Evolutionary conservation across 1,284 basidiomycete genomes (phyloP), one percentile per base, ranked within the genome.

Genomic region (Apiotrichum gracile): DNA sequence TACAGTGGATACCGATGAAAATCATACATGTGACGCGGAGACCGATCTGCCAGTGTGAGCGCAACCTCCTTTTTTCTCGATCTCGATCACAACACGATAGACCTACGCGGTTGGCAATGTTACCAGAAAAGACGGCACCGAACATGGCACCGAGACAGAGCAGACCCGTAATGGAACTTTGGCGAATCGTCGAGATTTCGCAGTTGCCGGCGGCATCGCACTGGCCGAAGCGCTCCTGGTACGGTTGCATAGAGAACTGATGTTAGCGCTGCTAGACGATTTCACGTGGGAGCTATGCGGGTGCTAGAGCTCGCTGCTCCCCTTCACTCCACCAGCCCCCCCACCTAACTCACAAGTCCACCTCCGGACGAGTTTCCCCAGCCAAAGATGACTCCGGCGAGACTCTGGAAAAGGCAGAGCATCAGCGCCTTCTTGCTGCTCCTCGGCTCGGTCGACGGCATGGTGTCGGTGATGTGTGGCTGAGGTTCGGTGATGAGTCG

Each of bases 1-100:
- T 62, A 48, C 73, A 66, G 68, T 74, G 74, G 47, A 73, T 56
- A 47, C 61, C 53, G 54, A 73, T 73, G 63, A 76, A 72, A 40
- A 68, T 42, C 44, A 76, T 65, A 55, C 72, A 73, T 7, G 71
- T 73, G 9, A 57, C 38, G 33, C 70, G 63, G 10, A 72, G 66
- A 59, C 72, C 72, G 54, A 72, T 61, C 65, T 68, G 51, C n/a
- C 12, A n/a, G n/a, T n/a, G 35, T 31, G n/a, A 44, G 42, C 37
- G 22, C 8, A 5, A 13, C n/a, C n/a, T n/a, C n/a, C n/a, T n/a
- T n/a, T n/a, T n/a, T n/a, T n/a, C n/a, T n/a, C n/a, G n/a, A n/a
- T n/a, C n/a, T n/a, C n/a, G n/a, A n/a, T n/a, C n/a, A 24, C 41
- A 17, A 19, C 14, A 19, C 14, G 37, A 21, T 24, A 17, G 13